These are phyloP conservation scores for Xanthoconium stramineum DNA, from an alignment of 768 basidiomycete species.

Conservation along the genomic window DNA sequence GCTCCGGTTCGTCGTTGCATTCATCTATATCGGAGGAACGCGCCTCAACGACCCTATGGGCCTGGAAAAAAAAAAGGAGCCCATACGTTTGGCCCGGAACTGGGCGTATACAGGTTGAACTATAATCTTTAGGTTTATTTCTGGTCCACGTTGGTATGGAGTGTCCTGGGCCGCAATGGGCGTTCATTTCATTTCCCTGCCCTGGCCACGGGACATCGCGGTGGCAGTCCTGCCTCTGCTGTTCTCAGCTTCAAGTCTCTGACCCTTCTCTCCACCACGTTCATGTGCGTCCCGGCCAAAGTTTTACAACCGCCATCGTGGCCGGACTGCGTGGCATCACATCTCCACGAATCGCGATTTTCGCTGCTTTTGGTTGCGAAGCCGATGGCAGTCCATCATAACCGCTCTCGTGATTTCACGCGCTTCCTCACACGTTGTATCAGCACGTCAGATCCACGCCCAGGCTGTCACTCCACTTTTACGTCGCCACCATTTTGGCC, in stretches of 20 bases:
- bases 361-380: constrained; percentile 22
- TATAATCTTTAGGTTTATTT: constrained; percentile 22
- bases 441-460: constrained; percentile 34
- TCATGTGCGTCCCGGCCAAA: constrained; percentile 5
- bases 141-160: constrained; percentile 15
- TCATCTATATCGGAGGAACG: constrained; percentile 31
- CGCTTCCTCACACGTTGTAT: constrained; percentile 35
- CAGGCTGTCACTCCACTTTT: constrained; percentile 29
- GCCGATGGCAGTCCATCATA: constrained; percentile 33
- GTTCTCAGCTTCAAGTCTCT: not conserved
- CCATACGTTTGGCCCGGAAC: too few relatives aligned
- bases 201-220: constrained; percentile 25
- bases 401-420: constrained; percentile 33
- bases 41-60: too few relatives aligned
- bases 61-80: too few relatives aligned
- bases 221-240: constrained; percentile 15
- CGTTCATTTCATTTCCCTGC: constrained; percentile 21
- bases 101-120: too few relatives aligned
- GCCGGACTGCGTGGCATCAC: constrained; percentile 12
- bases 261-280: constrained; percentile 3
- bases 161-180: constrained; percentile 19
- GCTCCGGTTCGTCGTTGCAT: constrained; percentile 34
- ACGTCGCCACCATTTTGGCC: constrained; percentile 28
- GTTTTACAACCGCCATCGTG: constrained; percentile 15
- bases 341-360: constrained; percentile 21